Evolutionary conservation across 2,329 filamentous ascomycete species (phyloP).

Genomic region (Nothopassalora personata): DNA sequence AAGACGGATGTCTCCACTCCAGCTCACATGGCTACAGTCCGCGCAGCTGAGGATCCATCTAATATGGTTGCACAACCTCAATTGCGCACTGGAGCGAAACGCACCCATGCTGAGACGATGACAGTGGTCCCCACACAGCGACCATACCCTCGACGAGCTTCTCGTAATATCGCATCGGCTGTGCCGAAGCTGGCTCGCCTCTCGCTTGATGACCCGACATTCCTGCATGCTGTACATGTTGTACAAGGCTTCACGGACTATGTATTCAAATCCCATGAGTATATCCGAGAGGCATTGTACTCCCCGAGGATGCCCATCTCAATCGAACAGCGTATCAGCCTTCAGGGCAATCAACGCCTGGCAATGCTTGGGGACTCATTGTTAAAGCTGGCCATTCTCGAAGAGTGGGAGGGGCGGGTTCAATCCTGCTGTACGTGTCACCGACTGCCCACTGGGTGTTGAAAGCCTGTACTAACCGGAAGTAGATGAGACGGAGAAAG

Average conservation of each 20-base stretch:
- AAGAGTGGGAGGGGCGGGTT: neutral
- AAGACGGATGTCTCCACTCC: neutral
- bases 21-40: neutral
- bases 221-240: neutral
- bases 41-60: neutral
- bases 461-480: neutral
- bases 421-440: neutral
- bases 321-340: neutral
- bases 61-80: neutral
- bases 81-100: neutral
- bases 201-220: neutral
- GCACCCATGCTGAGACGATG: neutral
- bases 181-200: neutral
- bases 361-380: neutral
- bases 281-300: neutral
- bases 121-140: neutral
- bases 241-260: neutral
- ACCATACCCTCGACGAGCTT: neutral
- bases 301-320: neutral
- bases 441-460: neutral
- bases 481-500: neutral
- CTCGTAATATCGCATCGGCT: neutral
- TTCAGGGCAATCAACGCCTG: neutral
- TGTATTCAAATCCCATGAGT: neutral
- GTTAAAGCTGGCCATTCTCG: neutral